Base-by-base conservation (phyloP, 768 basidiomycete species). In the Trametes sanguinea region DNA sequence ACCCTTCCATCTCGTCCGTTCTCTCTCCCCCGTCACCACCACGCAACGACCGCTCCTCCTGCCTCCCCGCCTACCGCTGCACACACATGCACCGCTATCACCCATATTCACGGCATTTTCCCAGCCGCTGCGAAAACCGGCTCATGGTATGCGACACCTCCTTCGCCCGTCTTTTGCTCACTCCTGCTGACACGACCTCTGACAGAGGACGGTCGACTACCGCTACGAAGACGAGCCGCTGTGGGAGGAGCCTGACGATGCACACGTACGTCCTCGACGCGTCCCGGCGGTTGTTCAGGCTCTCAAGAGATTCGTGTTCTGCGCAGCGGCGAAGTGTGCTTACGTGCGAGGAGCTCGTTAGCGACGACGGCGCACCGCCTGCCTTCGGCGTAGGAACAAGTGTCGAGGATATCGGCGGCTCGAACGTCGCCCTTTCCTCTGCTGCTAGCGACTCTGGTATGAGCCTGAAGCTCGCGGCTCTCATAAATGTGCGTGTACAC, bases 11-110 rank as follows among this genome's bases (percentile, higher is more conserved):
- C 29, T 3, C 48, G 40, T 32, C 16, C 50, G 42, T 45, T 32
- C n/a, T 35, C 14, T 44, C 47, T 30, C 4, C 5, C 16, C 48
- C 22, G 22, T 22, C 27, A 16, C 17, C 42, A n/a, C 9, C 47
- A 6, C 57, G 57, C 40, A 58, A 40, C 57, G 14, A 8, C 13
- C 39, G 16, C 14, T 46, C 51, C 8, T 35, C 32, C 16, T 27
- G 60, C 30, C 53, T 61, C 10, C 60, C 60, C 1, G 37, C 60
- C 10, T 61, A 61, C 39, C 60, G 60, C 32, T 37, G 52, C 44
- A 37, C 52, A 4, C 45, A 61, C 13, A n/a, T 61, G 27, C 29
- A 47, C 3, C 51, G 60, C 16, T 61, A 39, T 45, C 60, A 61
- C 37, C 60, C 60, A 8, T 61, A 61, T 45, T 35, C 52, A 4